Percentiles rank a stretch among this genome's conserved stretches.
phyloP scores from a whole-genome alignment of 352 stramenopile species.

The Phytophthora capsici region DNA sequence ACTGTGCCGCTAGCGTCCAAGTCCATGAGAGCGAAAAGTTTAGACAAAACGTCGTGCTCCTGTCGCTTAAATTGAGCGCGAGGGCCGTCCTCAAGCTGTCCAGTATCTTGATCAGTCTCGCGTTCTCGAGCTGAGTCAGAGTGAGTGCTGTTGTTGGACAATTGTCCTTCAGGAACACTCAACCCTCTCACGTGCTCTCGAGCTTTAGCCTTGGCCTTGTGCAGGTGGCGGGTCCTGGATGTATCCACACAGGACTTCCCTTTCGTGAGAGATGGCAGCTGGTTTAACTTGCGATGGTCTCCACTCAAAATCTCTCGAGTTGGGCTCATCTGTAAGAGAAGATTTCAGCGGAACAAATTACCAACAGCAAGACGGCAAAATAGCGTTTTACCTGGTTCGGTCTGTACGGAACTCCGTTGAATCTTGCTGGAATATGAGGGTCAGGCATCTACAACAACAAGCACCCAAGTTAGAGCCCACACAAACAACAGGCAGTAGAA shows the following conservation, averaged over 20 bases:
- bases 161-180: neutral
- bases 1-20: slow-evolving; percentile 67
- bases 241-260: slow-evolving; percentile 9
- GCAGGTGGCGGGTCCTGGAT: slow-evolving; percentile 14
- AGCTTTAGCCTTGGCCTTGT: slow-evolving; percentile 29
- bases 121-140: slow-evolving; percentile 17
- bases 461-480: neutral
- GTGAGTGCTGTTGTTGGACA: slow-evolving; percentile 19
- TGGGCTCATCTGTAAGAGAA: slow-evolving; percentile 40
- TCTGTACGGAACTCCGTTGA: slow-evolving; percentile 69
- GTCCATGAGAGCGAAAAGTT: slow-evolving; percentile 73
- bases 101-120: slow-evolving; percentile 6
- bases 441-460: slow-evolving; percentile 64
- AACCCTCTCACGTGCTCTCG: slow-evolving; percentile 12
- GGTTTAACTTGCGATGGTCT: slow-evolving; percentile 53
- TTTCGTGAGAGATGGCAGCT: slow-evolving; percentile 52
- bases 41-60: slow-evolving; percentile 43
- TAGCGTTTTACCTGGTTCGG: slow-evolving; percentile 48
- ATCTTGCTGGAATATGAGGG: slow-evolving; percentile 61
- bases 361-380: no score
- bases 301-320: slow-evolving; percentile 61
- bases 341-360: no score
- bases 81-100: slow-evolving; percentile 2
- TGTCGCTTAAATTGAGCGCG: slow-evolving; percentile 40
- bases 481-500: neutral